Conservation (phyloP, 768 basidiomycete species). For the Mycena olivaceomarginata region DNA sequence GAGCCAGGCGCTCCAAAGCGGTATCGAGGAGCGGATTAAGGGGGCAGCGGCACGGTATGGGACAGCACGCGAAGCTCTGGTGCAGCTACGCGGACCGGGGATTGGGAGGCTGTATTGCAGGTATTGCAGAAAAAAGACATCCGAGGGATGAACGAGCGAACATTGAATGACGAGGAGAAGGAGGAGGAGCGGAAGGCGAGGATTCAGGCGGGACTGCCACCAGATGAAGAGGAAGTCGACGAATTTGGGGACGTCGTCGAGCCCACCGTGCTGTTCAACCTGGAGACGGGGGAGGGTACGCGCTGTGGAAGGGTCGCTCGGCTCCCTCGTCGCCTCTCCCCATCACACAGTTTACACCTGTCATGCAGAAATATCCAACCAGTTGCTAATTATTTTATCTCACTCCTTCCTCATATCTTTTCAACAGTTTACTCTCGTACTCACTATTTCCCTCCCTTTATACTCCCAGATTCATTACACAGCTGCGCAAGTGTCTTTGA, state of each 20-base stretch:
- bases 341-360: too few species aligned
- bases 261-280: conserved; percentile 17
- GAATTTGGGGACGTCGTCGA: conserved; percentile 11
- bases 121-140: conserved; percentile 34
- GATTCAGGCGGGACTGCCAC: conserved; percentile 24
- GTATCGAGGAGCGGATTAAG: conserved; percentile 36
- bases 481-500: too few species aligned
- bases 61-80: conserved; percentile 18
- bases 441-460: too few species aligned
- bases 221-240: background rate
- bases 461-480: too few species aligned
- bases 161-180: conserved; percentile 45
- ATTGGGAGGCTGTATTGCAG: conserved; percentile 33
- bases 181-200: conserved; percentile 34
- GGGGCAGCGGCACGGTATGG: conserved; percentile 9
- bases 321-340: too few species aligned
- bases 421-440: too few species aligned
- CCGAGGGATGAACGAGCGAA: conserved; percentile 38
- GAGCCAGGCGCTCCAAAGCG: conserved; percentile 33
- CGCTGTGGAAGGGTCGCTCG: too few species aligned
- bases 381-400: too few species aligned
- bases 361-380: too few species aligned
- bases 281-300: conserved; percentile 38
- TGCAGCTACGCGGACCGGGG: conserved; percentile 32
- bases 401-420: too few species aligned